Base-by-base conservation (phyloP, 352 stramenopile species). In the Globisporangium okanoganense region DNA sequence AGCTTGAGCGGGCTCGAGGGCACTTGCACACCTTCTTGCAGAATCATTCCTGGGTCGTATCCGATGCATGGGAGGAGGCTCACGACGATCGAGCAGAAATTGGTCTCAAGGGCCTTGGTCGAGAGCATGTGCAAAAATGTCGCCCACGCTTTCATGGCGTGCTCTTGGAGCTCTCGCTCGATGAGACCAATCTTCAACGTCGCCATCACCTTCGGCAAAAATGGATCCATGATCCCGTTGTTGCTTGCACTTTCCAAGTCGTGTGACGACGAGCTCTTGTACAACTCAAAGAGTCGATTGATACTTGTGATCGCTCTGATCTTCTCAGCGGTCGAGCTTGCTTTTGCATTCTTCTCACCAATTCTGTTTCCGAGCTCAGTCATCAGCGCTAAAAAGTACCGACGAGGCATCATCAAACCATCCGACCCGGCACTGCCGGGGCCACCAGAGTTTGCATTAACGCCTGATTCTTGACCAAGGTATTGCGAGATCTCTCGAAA, bases 171-270 rank as follows among this genome's bases (percentile, higher is more conserved):
- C 22, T 75, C 66, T 22, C 47, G 56, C 44, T 95, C 85, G 31
- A 65, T 67, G 8, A 94, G 62, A 25, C 79, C 84, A 8, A 92
- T 73, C 61, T 96, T 96, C 5, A 96, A 67, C 22, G 85, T 95
- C 24, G 85, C 87, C 87, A 96, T 96, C 38, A 96, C 84, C 65
- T 96, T 96, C 2, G 87, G 87, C 16, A 96, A 76, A 66, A 92
- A 96, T 20, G 82, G 64, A 61, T 96, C 87, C 10, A 96, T 66
- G 18, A 80, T 64, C 36, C 85, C 82, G 61, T 67, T 73, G 14
- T 58, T 67, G 51, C 64, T 62, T 44, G 67, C 40, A 43, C 62
- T 48, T n/a, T 79, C 59, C 18, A 52, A 47, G n/a, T 71, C 67
- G 35, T 76, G 49, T 13, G 57, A 12, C 2, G 66, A 61, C 7